Base-by-base conservation (phyloP, 1,284 basidiomycete genomes). In the Malassezia sp. region DNA sequence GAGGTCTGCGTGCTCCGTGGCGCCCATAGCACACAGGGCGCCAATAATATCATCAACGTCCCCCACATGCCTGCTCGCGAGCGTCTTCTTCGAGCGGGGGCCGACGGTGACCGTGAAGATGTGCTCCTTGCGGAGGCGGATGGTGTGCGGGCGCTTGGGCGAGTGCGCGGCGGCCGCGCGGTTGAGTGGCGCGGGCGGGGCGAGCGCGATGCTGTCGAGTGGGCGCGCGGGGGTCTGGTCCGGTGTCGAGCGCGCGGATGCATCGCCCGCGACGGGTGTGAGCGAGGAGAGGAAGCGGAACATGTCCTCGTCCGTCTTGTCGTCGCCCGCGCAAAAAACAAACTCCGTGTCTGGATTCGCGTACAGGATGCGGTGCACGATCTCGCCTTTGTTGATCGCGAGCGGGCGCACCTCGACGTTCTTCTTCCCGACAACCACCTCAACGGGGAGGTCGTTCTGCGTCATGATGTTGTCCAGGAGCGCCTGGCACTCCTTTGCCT, bases 351-450 rank as follows among this genome's bases (percentile, higher is more conserved):
- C 87, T 2, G 88, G 83, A 74, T 95, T 83, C 67, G 82, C 75
- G 77, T 90, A 95, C 50, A 95, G 70, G 47, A 96, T 81, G 36
- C 89, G 77, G 75, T 89, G 88, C 60, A 95, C 89, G 63, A 96
- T 96, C 75, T 96, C 91, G 48, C 91, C 91, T 79, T 97, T 95
- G 78, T 95, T 96, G 61, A 95, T 80, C 0, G 88, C 89, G 45
- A 85, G 77, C 28, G 90, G 91, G 48, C 91, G 81, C 20, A 95
- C 90, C 74, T 97, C 91, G 42, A 97, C 77, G 72, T 95, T 96
- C 80, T 95, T 96, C 77, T 96, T 96, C 27, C 91, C 91, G 17
- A 74, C 71, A 20, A 74, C 55, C 32, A 63, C 70, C 49, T 73
- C 68, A 45, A 72, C 67, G 8, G 71, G 56, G 24, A 68, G 40